Evolutionary conservation across 345 rosid species (phyloP).

Genomic region (Lepidium africanum): DNA sequence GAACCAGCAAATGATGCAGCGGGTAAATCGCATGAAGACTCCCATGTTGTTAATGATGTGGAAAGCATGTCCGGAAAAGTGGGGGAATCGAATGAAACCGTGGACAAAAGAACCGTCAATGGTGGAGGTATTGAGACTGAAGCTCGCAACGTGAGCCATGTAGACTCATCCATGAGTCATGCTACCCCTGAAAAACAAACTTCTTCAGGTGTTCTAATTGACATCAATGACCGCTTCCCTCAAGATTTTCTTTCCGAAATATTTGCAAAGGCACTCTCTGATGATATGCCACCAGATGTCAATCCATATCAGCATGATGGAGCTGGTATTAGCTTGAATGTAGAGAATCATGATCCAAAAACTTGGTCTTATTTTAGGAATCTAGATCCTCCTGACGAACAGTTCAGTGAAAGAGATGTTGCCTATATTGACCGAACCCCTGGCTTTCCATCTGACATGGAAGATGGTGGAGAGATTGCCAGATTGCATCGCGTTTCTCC

Average conservation of each 20-base stretch:
- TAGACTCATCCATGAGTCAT: constrained; percentile 7
- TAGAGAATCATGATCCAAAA: constrained; percentile 79
- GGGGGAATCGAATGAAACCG: constrained; percentile 1
- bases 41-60: constrained; percentile 27
- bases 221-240: constrained; percentile 85
- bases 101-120: constrained; percentile 6
- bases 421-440: constrained; percentile 58
- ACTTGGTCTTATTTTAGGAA: constrained; percentile 92
- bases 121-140: constrained; percentile 18
- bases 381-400: constrained; percentile 58
- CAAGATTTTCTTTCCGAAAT: constrained; percentile 76
- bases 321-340: constrained; percentile 64
- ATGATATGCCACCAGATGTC: constrained; percentile 34
- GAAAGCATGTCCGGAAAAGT: constrained; percentile 9
- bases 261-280: constrained; percentile 51
- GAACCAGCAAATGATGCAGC: constrained; percentile 41
- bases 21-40: constrained; percentile 38
- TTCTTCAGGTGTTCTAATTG: constrained; percentile 48
- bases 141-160: constrained; percentile 13
- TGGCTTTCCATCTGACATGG: constrained; percentile 34
- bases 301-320: constrained; percentile 55
- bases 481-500: constrained; percentile 30
- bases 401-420: constrained; percentile 49
- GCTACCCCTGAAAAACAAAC: constrained; percentile 13
- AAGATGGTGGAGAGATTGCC: constrained; percentile 31